Evolutionary conservation across 257 asterid genomes (phyloP).

Genomic region (Solanum piurae): DNA sequence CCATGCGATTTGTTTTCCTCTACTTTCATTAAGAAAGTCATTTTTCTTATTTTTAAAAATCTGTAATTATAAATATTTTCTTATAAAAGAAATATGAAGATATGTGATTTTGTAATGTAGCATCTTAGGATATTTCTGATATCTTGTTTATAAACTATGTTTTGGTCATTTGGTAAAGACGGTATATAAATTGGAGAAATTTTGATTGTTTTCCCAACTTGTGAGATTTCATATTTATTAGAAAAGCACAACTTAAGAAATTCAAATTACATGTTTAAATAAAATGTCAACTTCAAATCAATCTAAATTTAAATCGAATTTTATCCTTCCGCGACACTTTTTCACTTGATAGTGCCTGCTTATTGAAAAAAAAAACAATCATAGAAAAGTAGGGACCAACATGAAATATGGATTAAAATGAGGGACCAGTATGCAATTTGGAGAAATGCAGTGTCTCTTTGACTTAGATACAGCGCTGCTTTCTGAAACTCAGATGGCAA

Average conservation of each 20-base stretch:
- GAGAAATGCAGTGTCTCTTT: neutral
- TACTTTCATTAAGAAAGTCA: neutral
- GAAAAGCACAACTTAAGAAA: no score
- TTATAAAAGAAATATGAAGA: neutral
- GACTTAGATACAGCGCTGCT: neutral
- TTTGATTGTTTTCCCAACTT: no score
- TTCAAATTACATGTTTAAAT: no score
- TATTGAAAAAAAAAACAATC: neutral
- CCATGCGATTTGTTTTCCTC: neutral
- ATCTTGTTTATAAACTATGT: neutral
- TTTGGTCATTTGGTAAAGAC: no score
- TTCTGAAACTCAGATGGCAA: conserved; percentile 26
- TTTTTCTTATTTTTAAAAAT: no score
- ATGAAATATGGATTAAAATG: neutral
- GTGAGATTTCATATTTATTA: no score
- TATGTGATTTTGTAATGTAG: no score
- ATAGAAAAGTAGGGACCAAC: neutral
- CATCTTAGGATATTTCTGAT: no score
- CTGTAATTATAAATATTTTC: neutral
- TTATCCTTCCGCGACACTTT: neutral
- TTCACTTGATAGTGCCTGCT: no score
- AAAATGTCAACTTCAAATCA: no score
- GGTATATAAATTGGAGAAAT: no score
- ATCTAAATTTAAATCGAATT: neutral
- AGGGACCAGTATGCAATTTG: neutral